phyloP scores from a whole-genome alignment of 345 rosid genomes.

The Viola odorata region DNA sequence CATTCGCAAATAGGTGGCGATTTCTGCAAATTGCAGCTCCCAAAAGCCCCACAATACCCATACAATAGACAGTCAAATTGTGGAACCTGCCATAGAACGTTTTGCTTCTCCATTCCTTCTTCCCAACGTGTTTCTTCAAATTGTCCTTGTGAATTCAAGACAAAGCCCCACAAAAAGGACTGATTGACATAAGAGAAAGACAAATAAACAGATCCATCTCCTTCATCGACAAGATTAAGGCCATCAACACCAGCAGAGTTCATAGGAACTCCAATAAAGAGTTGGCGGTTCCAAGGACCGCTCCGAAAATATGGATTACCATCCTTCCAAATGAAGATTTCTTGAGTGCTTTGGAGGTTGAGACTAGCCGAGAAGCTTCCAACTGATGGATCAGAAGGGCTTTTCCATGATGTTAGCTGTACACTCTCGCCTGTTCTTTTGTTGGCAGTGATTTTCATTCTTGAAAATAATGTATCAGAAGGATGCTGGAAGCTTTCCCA shows the following conservation, averaged over 20 bases:
- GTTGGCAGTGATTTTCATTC: constrained; percentile 29
- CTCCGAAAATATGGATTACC: constrained; percentile 29
- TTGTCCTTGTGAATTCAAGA: constrained; percentile 31
- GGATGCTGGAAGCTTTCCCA: constrained; percentile 62
- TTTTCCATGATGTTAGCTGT: constrained; percentile 43
- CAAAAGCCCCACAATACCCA: constrained; percentile 46
- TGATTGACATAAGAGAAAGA: constrained; percentile 6
- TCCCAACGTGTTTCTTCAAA: constrained; percentile 19
- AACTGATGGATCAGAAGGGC: constrained; percentile 39
- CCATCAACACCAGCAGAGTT: constrained; percentile 25
- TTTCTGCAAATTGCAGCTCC: constrained; percentile 19
- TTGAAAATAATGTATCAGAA: constrained; percentile 23
- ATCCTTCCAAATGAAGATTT: constrained; percentile 40
- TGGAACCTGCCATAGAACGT: not conserved
- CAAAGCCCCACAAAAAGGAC: constrained; percentile 9
- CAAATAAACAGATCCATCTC: constrained; percentile 17
- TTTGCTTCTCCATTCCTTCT: constrained; percentile 12
- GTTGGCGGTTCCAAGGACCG: constrained; percentile 44
- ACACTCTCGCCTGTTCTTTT: constrained; percentile 19
- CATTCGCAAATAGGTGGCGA: constrained; percentile 47
- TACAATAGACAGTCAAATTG: constrained; percentile 34
- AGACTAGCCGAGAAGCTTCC: constrained; percentile 36
- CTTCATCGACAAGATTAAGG: constrained; percentile 17
- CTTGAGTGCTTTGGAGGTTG: constrained; percentile 20
- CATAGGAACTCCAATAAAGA: constrained; percentile 30